Evolutionary conservation across 1,139 yeast species (phyloP).

Genomic region (Zygosaccharomyces sapae): DNA sequence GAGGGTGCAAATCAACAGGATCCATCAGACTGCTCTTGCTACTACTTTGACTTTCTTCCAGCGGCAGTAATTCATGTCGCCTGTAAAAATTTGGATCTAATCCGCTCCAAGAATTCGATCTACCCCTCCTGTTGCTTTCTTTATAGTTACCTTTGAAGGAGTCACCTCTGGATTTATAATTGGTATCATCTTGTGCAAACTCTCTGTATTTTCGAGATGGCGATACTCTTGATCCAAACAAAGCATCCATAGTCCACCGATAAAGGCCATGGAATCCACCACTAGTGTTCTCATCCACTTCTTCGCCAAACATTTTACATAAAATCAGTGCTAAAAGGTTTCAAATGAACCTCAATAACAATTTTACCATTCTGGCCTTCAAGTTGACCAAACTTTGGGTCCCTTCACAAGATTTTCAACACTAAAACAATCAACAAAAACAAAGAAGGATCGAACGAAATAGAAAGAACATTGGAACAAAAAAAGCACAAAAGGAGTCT

Average conservation of each 20-base stretch:
- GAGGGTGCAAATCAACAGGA: conserved; percentile 17
- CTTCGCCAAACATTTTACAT: conserved; percentile 8
- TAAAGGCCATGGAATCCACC: conserved; percentile 22
- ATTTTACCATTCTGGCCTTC: conserved; percentile 4
- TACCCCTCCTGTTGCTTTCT: conserved; percentile 1
- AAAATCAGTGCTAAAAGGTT: conserved; percentile 1
- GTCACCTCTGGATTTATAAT: conserved; percentile 13
- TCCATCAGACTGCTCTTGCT: conserved; percentile 14
- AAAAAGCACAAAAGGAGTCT: neutral
- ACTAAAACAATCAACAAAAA: neutral
- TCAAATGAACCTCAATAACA: neutral
- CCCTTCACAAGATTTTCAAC: conserved; percentile 4
- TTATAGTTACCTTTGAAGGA: neutral
- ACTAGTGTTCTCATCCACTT: conserved; percentile 20
- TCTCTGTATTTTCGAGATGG: conserved; percentile 31
- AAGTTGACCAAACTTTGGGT: conserved; percentile 4
- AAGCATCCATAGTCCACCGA: conserved; percentile 35
- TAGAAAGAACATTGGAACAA: neutral
- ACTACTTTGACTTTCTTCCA: conserved; percentile 11
- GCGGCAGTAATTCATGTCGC: conserved; percentile 27
- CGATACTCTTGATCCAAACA: conserved; percentile 28
- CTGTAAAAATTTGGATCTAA: conserved; percentile 25
- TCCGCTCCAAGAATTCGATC: conserved; percentile 31
- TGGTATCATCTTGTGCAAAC: conserved; percentile 30
- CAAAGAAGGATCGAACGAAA: neutral